phyloP scores from a whole-genome alignment of 1,284 basidiomycete species.

The Ganoderma meredithae region DNA sequence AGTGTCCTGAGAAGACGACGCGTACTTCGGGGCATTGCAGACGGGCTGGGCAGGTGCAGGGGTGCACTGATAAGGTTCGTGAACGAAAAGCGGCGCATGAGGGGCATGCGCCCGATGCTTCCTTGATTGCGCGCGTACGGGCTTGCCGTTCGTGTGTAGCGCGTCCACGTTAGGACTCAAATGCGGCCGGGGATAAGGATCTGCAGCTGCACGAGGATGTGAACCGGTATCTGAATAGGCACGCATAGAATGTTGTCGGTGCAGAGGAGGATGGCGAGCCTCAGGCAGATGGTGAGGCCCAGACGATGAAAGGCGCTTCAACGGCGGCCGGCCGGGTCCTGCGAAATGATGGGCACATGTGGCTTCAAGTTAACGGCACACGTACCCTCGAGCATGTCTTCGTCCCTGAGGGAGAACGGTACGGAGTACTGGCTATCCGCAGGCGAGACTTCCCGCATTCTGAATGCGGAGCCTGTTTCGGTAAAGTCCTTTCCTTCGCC shows the following conservation, averaged over 20 bases:
- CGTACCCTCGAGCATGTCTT: slow-evolving; percentile 31
- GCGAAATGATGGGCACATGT: slow-evolving; percentile 11
- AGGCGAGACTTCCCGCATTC: slow-evolving; percentile 31
- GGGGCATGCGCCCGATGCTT: slow-evolving; percentile 27
- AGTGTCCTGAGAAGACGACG: slow-evolving; percentile 23
- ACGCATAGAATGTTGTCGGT: slow-evolving; percentile 22
- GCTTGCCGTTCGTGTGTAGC: slow-evolving; percentile 33
- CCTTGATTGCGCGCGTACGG: slow-evolving; percentile 33
- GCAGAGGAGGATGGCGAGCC: slow-evolving; percentile 22
- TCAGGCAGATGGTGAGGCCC: slow-evolving; percentile 21
- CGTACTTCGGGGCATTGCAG: slow-evolving; percentile 23
- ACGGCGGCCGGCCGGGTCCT: slow-evolving; percentile 30
- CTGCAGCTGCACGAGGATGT: slow-evolving; percentile 30
- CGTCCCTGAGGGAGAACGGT: slow-evolving; percentile 25
- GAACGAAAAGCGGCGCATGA: slow-evolving; percentile 25
- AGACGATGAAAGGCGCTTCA: slow-evolving; percentile 26
- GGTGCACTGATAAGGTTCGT: slow-evolving; percentile 24
- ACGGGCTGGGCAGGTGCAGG: slow-evolving; percentile 25
- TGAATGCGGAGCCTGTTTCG: slow-evolving; percentile 22
- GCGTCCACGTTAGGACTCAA: slow-evolving; percentile 29
- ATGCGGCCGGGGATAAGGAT: slow-evolving; percentile 35
- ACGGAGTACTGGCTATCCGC: slow-evolving; percentile 31
- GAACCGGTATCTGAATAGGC: slow-evolving; percentile 15
- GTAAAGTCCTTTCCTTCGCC: slow-evolving; percentile 29
- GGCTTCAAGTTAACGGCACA: slow-evolving; percentile 9